A percentile compares a stretch with the other conserved stretches of the same genome.
These are phyloP conservation scores for Eutypella sp. DNA, from an alignment of 2,329 filamentous ascomycete genomes.

Conservation along the genomic window DNA sequence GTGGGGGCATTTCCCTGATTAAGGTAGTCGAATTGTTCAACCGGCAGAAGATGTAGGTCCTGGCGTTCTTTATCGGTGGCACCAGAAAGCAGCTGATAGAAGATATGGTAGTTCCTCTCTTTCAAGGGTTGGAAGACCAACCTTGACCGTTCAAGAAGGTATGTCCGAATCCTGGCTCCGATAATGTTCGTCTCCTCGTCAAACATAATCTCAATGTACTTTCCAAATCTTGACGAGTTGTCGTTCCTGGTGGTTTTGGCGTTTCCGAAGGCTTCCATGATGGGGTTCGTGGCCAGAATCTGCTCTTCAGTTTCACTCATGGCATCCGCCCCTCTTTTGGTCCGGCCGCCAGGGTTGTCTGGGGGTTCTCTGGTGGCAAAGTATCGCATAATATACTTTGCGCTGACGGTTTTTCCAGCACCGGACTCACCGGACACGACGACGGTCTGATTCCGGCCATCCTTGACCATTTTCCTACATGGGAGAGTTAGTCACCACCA, in stretches of 20 bases:
- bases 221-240: conserved; percentile 97
- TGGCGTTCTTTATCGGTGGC: conserved; percentile 79
- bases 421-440: conserved; percentile 99
- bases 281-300: conserved; percentile 95
- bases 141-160: conserved; percentile 89
- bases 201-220: conserved; percentile 99
- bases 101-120: conserved; percentile 98
- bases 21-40: conserved; percentile 92
- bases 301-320: conserved; percentile 99
- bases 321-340: conserved; percentile 67
- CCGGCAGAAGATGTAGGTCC: conserved; percentile 70
- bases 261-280: conserved; percentile 99
- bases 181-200: conserved; percentile 94
- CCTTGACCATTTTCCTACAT: conserved; percentile 87
- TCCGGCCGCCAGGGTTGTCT: conserved; percentile 73
- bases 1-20: conserved; percentile 89
- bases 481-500: conserved; percentile 30
- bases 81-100: conserved; percentile 94
- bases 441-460: conserved; percentile 93
- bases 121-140: conserved; percentile 96
- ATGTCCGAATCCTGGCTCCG: conserved; percentile 93
- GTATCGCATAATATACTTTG: conserved; percentile 99
- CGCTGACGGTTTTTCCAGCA: conserved; percentile 97
- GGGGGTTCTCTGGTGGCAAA: conserved; percentile 96
- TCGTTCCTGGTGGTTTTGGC: conserved; percentile 99